phyloP scores from a whole-genome alignment of 371 early-diverging fungal species.

The Mortierella sp. region DNA sequence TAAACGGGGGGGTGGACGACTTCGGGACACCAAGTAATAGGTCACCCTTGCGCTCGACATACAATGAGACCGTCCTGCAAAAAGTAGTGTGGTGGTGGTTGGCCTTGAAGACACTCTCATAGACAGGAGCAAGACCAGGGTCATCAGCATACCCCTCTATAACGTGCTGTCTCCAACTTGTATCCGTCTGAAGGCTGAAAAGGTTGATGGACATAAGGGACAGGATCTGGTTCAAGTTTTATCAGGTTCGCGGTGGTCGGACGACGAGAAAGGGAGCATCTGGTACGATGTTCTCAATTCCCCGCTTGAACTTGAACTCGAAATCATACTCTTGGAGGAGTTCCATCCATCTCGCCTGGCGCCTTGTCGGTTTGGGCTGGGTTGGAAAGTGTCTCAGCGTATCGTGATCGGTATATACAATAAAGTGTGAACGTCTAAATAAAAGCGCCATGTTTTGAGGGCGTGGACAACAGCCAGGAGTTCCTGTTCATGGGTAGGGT shows the following conservation, averaged over 20 bases:
- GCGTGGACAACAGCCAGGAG: slow-evolving; percentile 52
- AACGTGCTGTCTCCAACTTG: slow-evolving; percentile 7
- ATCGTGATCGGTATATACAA: slow-evolving; percentile 32
- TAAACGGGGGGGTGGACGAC: no score
- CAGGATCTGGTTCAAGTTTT: slow-evolving; percentile 17
- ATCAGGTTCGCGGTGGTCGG: slow-evolving; percentile 10
- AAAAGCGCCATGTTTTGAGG: slow-evolving; percentile 39
- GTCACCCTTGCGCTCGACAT: no score
- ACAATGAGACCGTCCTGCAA: no score
- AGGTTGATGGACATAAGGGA: background rate
- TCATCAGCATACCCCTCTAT: slow-evolving; percentile 5
- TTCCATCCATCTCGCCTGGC: slow-evolving; percentile 43
- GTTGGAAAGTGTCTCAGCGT: slow-evolving; percentile 32
- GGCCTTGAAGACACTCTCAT: slow-evolving; percentile 12
- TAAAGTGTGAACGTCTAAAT: slow-evolving; percentile 15
- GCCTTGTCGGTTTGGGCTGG: slow-evolving; percentile 37
- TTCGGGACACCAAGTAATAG: no score
- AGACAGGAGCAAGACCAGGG: slow-evolving; percentile 13
- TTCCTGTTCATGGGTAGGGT: slow-evolving; percentile 54
- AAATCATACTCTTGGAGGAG: slow-evolving; percentile 50
- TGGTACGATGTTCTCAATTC: slow-evolving; percentile 41
- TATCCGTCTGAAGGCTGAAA: slow-evolving; percentile 5
- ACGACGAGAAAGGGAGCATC: slow-evolving; percentile 28
- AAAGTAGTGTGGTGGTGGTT: no score
- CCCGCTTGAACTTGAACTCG: slow-evolving; percentile 41